These are phyloP conservation scores for Amesomyces nigricolor DNA, from an alignment of 2,329 filamentous ascomycete genomes.

Conservation along the genomic window DNA sequence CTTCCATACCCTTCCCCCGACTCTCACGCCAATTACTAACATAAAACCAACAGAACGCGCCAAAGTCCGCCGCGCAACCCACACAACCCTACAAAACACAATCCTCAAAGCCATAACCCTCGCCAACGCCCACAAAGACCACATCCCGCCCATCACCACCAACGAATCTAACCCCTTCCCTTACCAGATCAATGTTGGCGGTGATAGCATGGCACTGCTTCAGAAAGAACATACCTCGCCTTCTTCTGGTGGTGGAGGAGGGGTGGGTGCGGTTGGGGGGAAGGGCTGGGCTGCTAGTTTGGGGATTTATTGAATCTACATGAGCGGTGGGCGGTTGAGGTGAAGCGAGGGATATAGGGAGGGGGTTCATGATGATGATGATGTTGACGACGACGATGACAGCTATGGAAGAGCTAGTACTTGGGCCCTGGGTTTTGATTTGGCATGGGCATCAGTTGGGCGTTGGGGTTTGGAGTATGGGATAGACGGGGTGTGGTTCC, in stretches of 20 bases:
- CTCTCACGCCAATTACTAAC: too few relatives aligned
- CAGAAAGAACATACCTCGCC: conserved; percentile 2
- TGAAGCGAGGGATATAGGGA: background rate
- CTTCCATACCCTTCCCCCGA: background rate
- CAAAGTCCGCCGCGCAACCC: conserved; percentile 87
- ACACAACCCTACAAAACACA: conserved; percentile 78
- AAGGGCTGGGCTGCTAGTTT: conserved; percentile 69
- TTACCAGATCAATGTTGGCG: conserved; percentile 83
- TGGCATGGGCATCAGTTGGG: conserved; percentile 3
- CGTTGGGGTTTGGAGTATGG: conserved; percentile 1
- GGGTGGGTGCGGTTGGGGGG: background rate
- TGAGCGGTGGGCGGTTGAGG: background rate
- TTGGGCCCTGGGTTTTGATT: background rate
- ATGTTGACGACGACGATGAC: too few relatives aligned
- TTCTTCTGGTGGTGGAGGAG: background rate
- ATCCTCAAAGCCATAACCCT: conserved; percentile 85
- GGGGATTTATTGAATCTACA: conserved; percentile 56
- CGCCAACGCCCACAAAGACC: conserved; percentile 84
- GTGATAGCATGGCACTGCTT: conserved; percentile 24
- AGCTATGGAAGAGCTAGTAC: too few relatives aligned
- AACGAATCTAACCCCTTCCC: conserved; percentile 90
- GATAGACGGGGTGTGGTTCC: background rate
- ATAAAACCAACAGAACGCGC: conserved; percentile 57
- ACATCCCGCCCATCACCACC: conserved; percentile 94
- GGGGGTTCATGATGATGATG: too few relatives aligned